Evolutionary conservation across 495 filamentous ascomycete species (phyloP), one percentile per base, ranked within the genome.

Genomic region (Pseudoneurospora amorphoporcata): DNA sequence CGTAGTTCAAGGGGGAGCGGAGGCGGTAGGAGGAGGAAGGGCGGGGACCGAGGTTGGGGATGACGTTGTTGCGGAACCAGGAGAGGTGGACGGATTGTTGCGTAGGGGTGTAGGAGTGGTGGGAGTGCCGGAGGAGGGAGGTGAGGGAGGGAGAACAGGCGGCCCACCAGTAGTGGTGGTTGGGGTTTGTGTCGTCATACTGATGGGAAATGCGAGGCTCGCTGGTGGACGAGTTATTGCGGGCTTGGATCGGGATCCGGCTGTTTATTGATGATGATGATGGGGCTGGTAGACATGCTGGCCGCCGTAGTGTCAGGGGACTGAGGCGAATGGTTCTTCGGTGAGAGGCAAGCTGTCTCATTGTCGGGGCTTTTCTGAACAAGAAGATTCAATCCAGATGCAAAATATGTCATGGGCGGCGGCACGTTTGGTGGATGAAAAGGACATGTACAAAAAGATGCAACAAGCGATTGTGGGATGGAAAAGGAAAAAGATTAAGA

Each of bases 301-400:
- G 17, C 8, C 42, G 0, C 23, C 23, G 23, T 23, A 23, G 23
- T 45, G 17, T n/a, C 17, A 17, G 41, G 41, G 42, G 42, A n/a
- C 17, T 45, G 42, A 45, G 17, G 0, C 0, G 42, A 1, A 43
- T 43, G 42, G 0, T 0, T 43, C 0, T 0, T 43, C 0, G 3
- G 41, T 17, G 16, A 0, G 16, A 43, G 2, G 16, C 5, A 43
- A n/a, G 5, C 16, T 43, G 41, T 43, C 41, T 45, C 42, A 45
- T 45, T 43, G 8, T 39, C 8, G 8, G 39, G 10, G 3, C 9
- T 9, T 9, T 39, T 10, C 8, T 8, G 10, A 9, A 8, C 39
- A 39, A 39, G 39, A 39, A 39, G 3, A 23, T 23, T 23, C 23
- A 23, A 0, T 23, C 23, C 23, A 39, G 3, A 3, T 9, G 39